These are phyloP conservation scores for Sclerotiophoma versabilis DNA, from an alignment of 2,329 filamentous ascomycete species.

Conservation along the genomic window DNA sequence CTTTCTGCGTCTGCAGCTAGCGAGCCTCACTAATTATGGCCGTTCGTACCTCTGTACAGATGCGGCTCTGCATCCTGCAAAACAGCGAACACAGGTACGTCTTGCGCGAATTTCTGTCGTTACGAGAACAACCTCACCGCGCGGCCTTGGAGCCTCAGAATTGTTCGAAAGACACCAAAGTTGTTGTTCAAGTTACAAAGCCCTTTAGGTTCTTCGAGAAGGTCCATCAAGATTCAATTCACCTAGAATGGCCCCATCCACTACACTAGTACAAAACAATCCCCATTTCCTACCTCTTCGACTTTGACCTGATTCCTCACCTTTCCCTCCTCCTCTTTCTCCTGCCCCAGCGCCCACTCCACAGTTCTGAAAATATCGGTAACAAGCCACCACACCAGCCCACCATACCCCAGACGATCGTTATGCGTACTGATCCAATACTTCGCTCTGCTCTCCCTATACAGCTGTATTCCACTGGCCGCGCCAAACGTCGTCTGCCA, in stretches of 20 bases:
- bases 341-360: conserved; percentile 6
- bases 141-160: too few relatives aligned
- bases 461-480: conserved; percentile 3
- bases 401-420: conserved; percentile 5
- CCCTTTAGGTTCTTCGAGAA: too few relatives aligned
- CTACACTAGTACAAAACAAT: background rate
- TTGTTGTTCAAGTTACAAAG: too few relatives aligned
- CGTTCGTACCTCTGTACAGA: background rate
- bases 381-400: conserved; percentile 2
- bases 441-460: background rate
- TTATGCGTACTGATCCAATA: conserved; percentile 20
- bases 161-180: too few relatives aligned
- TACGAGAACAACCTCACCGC: background rate
- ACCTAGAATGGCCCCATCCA: background rate
- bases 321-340: background rate
- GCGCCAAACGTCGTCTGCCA: conserved; percentile 14
- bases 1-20: conserved; percentile 5
- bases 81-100: background rate
- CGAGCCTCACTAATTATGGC: conserved; percentile 10
- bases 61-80: conserved; percentile 5
- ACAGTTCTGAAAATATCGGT: conserved; percentile 4
- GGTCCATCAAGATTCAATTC: background rate
- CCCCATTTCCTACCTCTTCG: conserved; percentile 1
- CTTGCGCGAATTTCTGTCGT: conserved; percentile 4
- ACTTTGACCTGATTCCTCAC: background rate